phyloP scores from a whole-genome alignment of 768 basidiomycete genomes.

The Kwoniella newhampshirensis region DNA sequence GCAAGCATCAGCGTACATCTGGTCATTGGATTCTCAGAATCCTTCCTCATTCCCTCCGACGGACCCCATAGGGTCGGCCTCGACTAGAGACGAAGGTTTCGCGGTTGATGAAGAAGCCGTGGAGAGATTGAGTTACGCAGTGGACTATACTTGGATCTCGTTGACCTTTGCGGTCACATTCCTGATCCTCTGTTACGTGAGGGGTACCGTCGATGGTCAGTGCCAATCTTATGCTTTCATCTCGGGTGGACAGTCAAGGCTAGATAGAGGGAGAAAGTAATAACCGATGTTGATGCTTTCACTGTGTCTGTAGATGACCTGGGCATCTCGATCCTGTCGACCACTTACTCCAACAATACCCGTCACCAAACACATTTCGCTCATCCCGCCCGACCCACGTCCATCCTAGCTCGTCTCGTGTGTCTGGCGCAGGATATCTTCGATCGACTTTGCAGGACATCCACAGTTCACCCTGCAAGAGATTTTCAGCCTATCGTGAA shows the following conservation, averaged over 20 bases:
- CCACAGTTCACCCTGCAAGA: background rate
- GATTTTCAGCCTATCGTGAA: constrained; percentile 4
- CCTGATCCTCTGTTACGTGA: constrained; percentile 3
- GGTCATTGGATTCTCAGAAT: background rate
- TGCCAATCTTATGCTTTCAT: no score
- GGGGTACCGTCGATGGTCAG: constrained; percentile 5
- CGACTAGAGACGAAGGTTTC: background rate
- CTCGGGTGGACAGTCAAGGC: no score
- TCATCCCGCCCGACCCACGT: background rate
- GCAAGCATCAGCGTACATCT: constrained; percentile 2
- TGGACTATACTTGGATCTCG: constrained; percentile 11
- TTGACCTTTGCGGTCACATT: constrained; percentile 8
- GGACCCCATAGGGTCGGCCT: no score
- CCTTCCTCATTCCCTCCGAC: background rate
- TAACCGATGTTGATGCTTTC: no score
- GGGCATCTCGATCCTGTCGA: background rate
- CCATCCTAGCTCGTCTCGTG: background rate
- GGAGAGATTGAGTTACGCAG: constrained; percentile 1
- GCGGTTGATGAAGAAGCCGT: background rate
- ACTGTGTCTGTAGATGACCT: no score
- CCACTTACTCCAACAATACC: background rate
- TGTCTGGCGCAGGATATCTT: background rate
- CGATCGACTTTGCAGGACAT: background rate
- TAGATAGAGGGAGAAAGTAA: no score
- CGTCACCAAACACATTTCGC: constrained; percentile 5